These are phyloP conservation scores for Cryptosporidium bovis DNA, from an alignment of 169 alveolate species.

Conservation along the genomic window DNA sequence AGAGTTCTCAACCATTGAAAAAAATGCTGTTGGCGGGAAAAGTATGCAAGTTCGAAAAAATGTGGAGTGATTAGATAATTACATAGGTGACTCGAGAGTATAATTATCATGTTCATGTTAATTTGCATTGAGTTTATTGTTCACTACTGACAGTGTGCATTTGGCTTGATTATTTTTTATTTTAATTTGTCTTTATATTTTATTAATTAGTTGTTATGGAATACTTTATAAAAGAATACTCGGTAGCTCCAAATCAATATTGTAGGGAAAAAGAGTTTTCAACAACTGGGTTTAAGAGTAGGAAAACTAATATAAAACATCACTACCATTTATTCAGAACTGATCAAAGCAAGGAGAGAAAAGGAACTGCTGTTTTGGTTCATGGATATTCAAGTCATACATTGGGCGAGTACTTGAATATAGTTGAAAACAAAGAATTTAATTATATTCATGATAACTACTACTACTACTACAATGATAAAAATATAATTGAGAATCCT, in stretches of 20 bases:
- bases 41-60: too few species aligned
- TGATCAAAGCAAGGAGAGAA: constrained; percentile 1
- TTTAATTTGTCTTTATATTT: neutral
- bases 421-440: constrained; percentile 9
- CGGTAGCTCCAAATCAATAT: constrained; percentile 25
- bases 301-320: neutral
- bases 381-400: constrained; percentile 73
- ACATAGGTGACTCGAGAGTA: too few species aligned
- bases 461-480: neutral
- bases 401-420: constrained; percentile 33
- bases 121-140: neutral
- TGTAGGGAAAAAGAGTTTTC: constrained; percentile 49
- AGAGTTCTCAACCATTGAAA: too few species aligned
- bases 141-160: neutral
- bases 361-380: constrained; percentile 55
- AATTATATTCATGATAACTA: neutral
- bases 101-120: too few species aligned
- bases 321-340: constrained; percentile 37
- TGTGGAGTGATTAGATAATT: too few species aligned
- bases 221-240: constrained; percentile 28
- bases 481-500: neutral
- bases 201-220: constrained; percentile 23
- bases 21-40: too few species aligned
- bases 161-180: neutral
- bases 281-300: constrained; percentile 26